Base-by-base conservation (phyloP, 306 rosid genomes). In the Sphenostylis stenocarpa region DNA sequence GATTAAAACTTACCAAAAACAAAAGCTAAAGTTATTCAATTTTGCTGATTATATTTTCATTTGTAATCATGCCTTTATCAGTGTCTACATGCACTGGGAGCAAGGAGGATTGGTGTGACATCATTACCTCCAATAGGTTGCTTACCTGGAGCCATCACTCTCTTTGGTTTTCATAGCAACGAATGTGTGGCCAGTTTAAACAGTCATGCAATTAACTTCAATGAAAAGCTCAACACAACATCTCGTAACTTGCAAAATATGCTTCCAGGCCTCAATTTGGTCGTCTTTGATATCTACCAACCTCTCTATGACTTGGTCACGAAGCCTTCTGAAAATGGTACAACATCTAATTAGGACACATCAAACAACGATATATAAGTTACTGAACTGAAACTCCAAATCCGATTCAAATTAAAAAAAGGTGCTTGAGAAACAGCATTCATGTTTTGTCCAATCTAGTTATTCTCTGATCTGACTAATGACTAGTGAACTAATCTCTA, bases 51-150 rank as follows among this genome's bases (percentile, higher is more conserved):
- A 64, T 58, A 24, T 67, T 17, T 20, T 39, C 38, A 61, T 51
- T 72, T 61, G 20, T 52, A 45, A 81, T 33, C 4, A 36, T 72
- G 29, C 9, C 5, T 14, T 6, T 73, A 71, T 70, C 82, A 93
- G 97, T 62, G 73, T 13, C 64, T 93, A 39, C 87, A 90, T 82
- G 85, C 84, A 48, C 13, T 87, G 76, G 94, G 96, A 76, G 94
- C 94, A 53, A 80, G 96, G 86, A 90, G 19, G 70, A 86, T 90
- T 28, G 96, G 94, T 43, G 94, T 93, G 53, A 80, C 91, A 38
- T 53, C 89, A 73, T 69, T 90, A 21, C 88, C 96, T 34, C 94
- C 97, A 39, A 67, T 85, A 0, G 97, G 97, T 16, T 90, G 94
- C 78, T 34, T 87, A 0, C 97, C 97, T 3, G 81, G 84, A 39